Evolutionary conservation across 177 flowering plant species (phyloP).

Genomic region (Telopea speciosissima): DNA sequence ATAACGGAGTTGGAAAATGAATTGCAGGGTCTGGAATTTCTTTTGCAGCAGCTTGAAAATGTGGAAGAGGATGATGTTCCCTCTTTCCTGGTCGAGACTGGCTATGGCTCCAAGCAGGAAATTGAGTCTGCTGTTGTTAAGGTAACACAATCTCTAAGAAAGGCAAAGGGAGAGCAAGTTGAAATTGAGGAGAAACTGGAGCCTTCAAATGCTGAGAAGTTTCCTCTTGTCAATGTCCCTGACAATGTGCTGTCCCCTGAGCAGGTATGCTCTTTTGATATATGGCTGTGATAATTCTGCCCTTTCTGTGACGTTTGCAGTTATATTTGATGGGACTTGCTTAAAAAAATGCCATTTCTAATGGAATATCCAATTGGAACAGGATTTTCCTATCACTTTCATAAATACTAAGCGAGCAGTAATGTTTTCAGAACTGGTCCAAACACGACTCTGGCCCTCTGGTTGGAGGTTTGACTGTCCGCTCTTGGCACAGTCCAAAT

Average conservation of each 20-base stretch:
- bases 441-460: too few species aligned
- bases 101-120: conserved; percentile 73
- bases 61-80: conserved; percentile 55
- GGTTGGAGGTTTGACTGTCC: too few species aligned
- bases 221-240: conserved; percentile 61
- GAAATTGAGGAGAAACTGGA: conserved; percentile 68
- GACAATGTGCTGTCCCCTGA: conserved; percentile 77
- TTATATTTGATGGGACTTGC: neutral
- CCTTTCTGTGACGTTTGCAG: conserved; percentile 1
- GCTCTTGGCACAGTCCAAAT: too few species aligned
- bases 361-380: neutral
- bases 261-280: conserved; percentile 42
- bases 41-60: conserved; percentile 58
- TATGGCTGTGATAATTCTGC: neutral
- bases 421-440: too few species aligned
- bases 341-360: neutral
- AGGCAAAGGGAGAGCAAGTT: conserved; percentile 57
- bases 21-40: conserved; percentile 69
- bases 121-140: conserved; percentile 56
- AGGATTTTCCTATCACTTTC: neutral
- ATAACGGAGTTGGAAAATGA: conserved; percentile 85
- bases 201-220: conserved; percentile 50
- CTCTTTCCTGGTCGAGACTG: conserved; percentile 65
- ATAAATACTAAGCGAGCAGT: neutral
- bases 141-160: conserved; percentile 62